Conservation (phyloP, 768 basidiomycete genomes). For the Pulveroboletus frians region DNA sequence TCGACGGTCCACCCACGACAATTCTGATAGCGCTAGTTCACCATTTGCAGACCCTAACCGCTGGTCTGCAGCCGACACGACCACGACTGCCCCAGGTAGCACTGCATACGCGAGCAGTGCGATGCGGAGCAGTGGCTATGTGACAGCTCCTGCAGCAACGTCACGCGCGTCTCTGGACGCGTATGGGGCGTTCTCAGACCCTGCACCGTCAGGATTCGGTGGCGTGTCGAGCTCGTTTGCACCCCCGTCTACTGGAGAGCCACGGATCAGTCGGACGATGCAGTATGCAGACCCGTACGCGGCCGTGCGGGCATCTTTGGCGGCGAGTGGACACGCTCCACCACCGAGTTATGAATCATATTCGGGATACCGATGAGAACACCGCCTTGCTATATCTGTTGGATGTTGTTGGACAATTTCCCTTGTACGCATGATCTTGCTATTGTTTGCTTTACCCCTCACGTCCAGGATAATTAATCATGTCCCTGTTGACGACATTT, state of each 20-base stretch:
- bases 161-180: conserved; percentile 75
- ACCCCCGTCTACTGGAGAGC: conserved; percentile 33
- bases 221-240: conserved; percentile 32
- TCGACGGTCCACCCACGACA: conserved; percentile 24
- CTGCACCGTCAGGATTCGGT: conserved; percentile 72
- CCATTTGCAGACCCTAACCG: conserved; percentile 54
- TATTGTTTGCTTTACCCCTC: conserved; percentile 2
- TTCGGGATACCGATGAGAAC: conserved; percentile 42
- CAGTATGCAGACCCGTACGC: conserved; percentile 90
- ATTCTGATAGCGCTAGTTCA: conserved; percentile 23
- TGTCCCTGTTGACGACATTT: conserved; percentile 3
- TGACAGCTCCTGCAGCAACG: conserved; percentile 29
- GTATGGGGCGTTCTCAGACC: conserved; percentile 89
- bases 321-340: conserved; percentile 26
- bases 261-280: conserved; percentile 82
- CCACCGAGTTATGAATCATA: conserved; percentile 55
- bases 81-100: conserved; percentile 23
- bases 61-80: conserved; percentile 34
- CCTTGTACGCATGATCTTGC: conserved; percentile 12
- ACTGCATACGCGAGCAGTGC: conserved; percentile 21
- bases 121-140: conserved; percentile 24
- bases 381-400: not conserved
- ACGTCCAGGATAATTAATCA: conserved; percentile 13
- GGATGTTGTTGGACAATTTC: conserved; percentile 3
- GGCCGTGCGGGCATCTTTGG: conserved; percentile 62